These are phyloP conservation scores for Pulicaria dysenterica DNA, from an alignment of 129 eudicot species.

Conservation along the genomic window DNA sequence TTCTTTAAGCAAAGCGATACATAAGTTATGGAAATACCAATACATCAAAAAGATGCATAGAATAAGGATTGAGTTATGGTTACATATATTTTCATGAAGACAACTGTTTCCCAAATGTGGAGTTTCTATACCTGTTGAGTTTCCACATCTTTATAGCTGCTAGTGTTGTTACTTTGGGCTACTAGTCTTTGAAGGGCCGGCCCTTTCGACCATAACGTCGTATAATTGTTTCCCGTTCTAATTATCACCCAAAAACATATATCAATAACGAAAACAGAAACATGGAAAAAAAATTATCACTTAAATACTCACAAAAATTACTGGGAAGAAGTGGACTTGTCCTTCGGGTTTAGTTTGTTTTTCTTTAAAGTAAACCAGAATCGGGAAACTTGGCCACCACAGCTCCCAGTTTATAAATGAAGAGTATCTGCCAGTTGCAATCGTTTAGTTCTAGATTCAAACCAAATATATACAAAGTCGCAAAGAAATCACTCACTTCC, in stretches of 20 bases:
- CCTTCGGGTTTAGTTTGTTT: constrained; percentile 93
- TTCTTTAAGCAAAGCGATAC: no score
- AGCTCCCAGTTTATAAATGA: constrained; percentile 97
- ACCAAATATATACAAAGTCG: background rate
- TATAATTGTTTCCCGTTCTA: constrained; percentile 93
- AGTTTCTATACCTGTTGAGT: background rate
- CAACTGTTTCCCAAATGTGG: background rate
- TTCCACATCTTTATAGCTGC: background rate
- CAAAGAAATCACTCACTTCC: constrained; percentile 69
- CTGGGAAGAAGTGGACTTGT: constrained; percentile 89
- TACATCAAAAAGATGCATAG: no score
- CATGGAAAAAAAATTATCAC: background rate
- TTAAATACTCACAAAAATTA: constrained; percentile 70
- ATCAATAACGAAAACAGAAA: background rate
- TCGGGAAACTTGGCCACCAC: constrained; percentile 99
- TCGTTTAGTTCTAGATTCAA: background rate
- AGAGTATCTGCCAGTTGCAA: constrained; percentile 60
- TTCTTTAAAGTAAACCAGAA: constrained; percentile 93
- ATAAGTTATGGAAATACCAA: no score
- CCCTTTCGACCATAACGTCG: constrained; percentile 91
- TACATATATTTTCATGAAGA: no score
- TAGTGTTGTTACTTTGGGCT: constrained; percentile 49
- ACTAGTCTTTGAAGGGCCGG: constrained; percentile 92
- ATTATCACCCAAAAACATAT: constrained; percentile 15
- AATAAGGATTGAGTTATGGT: no score